A percentile compares a stretch with the other conserved stretches of the same genome.
Evolutionary conservation across 441 rosid species (phyloP).

Genomic region (Geranium incanum): DNA sequence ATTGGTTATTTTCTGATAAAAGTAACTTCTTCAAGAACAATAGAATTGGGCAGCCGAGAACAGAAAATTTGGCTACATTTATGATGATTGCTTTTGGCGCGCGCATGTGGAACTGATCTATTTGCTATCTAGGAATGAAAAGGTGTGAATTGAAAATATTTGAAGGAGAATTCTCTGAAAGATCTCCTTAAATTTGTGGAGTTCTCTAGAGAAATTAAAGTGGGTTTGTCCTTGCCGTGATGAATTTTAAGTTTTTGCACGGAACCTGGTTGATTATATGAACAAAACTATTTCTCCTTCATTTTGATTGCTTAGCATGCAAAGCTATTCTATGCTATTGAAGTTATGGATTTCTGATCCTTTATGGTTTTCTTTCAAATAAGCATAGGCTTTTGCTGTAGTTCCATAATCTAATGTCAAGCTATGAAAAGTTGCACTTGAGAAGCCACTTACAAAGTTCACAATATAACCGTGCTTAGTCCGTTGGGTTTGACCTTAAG

Average conservation of each 20-base stretch:
- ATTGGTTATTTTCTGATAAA: not conserved
- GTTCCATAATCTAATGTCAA: not conserved
- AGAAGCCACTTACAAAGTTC: not conserved
- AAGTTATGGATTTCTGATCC: not conserved
- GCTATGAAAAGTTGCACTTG: not conserved
- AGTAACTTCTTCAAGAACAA: not conserved
- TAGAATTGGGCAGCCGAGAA: not conserved
- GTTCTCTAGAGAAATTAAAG: not conserved
- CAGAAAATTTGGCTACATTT: not conserved
- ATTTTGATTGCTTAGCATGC: not conserved
- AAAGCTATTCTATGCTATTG: not conserved
- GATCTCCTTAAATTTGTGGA: not conserved
- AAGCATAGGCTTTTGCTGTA: not conserved
- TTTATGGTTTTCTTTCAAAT: not conserved
- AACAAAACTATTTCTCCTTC: not conserved
- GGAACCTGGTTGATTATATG: not conserved
- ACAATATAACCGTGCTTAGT: not conserved
- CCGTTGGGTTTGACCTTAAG: not conserved
- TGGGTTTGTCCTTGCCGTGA: not conserved
- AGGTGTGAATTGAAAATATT: not conserved
- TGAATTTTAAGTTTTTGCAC: not conserved
- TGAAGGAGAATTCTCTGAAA: not conserved
- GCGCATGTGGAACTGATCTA: not conserved
- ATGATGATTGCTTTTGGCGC: not conserved
- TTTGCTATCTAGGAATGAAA: not conserved